These are phyloP conservation scores for Lentinula edodes DNA, from an alignment of 768 basidiomycete genomes.

Conservation along the genomic window DNA sequence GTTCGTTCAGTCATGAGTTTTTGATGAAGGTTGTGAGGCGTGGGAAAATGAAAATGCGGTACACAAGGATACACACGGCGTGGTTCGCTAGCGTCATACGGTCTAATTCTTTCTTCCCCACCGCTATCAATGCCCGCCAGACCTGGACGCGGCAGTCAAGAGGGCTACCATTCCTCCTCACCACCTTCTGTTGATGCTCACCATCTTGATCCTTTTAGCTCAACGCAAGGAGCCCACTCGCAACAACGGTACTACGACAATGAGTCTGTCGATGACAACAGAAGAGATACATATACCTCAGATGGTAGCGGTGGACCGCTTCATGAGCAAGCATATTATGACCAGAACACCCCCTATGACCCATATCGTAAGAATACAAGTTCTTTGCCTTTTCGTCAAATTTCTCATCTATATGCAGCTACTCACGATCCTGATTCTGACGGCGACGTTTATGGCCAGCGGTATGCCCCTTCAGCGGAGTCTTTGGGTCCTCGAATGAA, in stretches of 20 bases:
- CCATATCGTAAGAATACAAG: conserved; percentile 43
- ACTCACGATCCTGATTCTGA: conserved; percentile 85
- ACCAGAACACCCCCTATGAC: conserved; percentile 58
- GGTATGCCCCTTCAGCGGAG: conserved; percentile 70
- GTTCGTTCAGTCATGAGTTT: no score
- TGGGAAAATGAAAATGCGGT: not conserved
- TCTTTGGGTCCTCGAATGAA: conserved; percentile 62
- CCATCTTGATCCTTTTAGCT: conserved; percentile 61
- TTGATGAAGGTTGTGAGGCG: not conserved
- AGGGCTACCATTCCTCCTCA: conserved; percentile 57
- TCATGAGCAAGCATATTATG: conserved; percentile 63
- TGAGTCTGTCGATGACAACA: conserved; percentile 64
- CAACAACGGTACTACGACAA: conserved; percentile 62
- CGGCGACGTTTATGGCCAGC: conserved; percentile 61
- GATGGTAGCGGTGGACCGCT: conserved; percentile 60
- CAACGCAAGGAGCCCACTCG: conserved; percentile 25
- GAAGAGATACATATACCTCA: conserved; percentile 61
- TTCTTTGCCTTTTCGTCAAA: conserved; percentile 8
- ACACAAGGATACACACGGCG: not conserved
- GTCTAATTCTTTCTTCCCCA: conserved; percentile 1
- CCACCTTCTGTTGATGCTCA: conserved; percentile 55
- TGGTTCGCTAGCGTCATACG: not conserved
- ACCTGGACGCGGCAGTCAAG: conserved; percentile 51
- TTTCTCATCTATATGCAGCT: conserved; percentile 34
- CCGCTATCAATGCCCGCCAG: conserved; percentile 46